phyloP scores from a whole-genome alignment of 139 green algal species.

The Tetraselmis chui region DNA sequence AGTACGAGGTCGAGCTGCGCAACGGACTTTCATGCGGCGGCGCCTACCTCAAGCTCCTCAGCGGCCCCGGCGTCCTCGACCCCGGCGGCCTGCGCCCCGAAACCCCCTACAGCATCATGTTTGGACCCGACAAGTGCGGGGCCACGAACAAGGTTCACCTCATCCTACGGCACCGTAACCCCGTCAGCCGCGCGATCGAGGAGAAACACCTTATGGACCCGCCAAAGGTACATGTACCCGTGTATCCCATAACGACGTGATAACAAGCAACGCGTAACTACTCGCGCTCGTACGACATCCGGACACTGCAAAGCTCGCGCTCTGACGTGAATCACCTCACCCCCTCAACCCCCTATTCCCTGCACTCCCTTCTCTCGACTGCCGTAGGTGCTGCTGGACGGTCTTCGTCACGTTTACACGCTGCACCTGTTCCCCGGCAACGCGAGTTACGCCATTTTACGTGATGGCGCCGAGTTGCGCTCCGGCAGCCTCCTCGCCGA shows the following conservation, averaged over 20 bases:
- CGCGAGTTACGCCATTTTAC: conserved; percentile 66
- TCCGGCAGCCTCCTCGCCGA: conserved; percentile 59
- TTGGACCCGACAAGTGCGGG: conserved; percentile 97
- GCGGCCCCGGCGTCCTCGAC: conserved; percentile 41
- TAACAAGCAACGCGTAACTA: too few relatives aligned
- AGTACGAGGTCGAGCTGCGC: conserved; percentile 77
- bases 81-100: conserved; percentile 52
- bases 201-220: conserved; percentile 85
- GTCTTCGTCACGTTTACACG: conserved; percentile 69
- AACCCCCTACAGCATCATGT: conserved; percentile 97
- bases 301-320: too few relatives aligned
- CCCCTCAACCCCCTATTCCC: too few relatives aligned
- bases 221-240: conserved; percentile 55
- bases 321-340: too few relatives aligned
- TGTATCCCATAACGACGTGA: too few relatives aligned
- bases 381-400: too few relatives aligned
- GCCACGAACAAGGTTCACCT: conserved; percentile 83
- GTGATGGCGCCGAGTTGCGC: conserved; percentile 63
- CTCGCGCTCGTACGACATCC: too few relatives aligned
- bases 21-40: conserved; percentile 69
- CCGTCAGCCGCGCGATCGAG: conserved; percentile 78
- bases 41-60: conserved; percentile 90
- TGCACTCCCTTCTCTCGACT: too few relatives aligned
- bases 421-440: conserved; percentile 66
- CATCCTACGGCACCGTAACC: conserved; percentile 76